Evolutionary conservation across 257 asterid genomes (phyloP).

Genomic region (Solanum paucissectum): DNA sequence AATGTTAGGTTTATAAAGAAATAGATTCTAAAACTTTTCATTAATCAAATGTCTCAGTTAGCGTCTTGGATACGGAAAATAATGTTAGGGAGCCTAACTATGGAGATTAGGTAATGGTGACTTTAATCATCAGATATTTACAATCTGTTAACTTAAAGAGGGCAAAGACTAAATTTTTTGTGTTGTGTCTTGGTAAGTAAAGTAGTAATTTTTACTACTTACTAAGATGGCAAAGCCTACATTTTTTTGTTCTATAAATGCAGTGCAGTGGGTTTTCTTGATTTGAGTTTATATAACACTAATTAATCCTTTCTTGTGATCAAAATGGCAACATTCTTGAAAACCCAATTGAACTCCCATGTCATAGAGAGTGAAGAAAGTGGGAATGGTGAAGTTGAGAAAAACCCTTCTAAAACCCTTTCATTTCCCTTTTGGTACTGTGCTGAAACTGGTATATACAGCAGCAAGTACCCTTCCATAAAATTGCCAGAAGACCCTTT

Average conservation of each 20-base stretch:
- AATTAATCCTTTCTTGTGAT: background rate
- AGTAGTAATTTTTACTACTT: background rate
- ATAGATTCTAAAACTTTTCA: background rate
- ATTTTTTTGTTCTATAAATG: background rate
- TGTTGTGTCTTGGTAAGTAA: background rate
- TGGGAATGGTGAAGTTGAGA: background rate
- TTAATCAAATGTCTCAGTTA: too few species aligned
- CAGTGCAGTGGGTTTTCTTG: background rate
- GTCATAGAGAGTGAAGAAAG: background rate
- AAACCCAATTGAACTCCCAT: constrained; percentile 11
- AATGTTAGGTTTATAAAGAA: background rate
- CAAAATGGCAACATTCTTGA: constrained; percentile 31
- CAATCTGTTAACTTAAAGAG: background rate
- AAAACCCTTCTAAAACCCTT: background rate
- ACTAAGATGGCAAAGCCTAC: background rate
- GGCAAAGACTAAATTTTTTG: background rate
- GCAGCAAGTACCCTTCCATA: constrained; percentile 44
- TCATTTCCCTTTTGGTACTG: constrained; percentile 41
- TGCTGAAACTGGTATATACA: constrained; percentile 52
- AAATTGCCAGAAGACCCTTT: constrained; percentile 48
- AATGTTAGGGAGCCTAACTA: too few species aligned
- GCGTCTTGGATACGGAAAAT: too few species aligned
- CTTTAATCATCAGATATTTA: background rate
- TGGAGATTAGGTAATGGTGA: too few species aligned
- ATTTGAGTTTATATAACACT: background rate